Conservation (phyloP, 768 basidiomycete species). For the Pleurotus cornucopiae region DNA sequence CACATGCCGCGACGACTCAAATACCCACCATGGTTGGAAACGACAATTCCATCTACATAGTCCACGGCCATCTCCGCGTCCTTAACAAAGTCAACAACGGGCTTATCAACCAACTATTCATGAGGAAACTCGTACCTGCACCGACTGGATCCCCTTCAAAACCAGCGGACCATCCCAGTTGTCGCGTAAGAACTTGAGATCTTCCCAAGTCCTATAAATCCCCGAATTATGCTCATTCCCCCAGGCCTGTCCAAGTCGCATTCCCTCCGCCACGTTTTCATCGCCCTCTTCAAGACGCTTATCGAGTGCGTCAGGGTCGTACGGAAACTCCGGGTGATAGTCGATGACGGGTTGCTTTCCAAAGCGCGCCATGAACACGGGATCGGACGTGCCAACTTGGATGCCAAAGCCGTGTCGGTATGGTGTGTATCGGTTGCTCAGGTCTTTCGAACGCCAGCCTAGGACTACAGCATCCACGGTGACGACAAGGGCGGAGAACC, state of each 20-base stretch:
- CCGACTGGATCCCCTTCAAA: conserved; percentile 71
- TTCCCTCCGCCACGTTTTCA: conserved; percentile 27
- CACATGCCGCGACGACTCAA: background rate
- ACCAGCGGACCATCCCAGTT: conserved; percentile 79
- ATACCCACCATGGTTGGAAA: conserved; percentile 68
- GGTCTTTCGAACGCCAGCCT: conserved; percentile 74
- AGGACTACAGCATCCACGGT: conserved; percentile 70
- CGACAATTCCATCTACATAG: conserved; percentile 64
- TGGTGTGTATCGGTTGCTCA: conserved; percentile 53
- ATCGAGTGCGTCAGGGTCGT: conserved; percentile 46
- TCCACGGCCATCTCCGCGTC: conserved; percentile 70
- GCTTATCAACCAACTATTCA: background rate
- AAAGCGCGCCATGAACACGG: conserved; percentile 65
- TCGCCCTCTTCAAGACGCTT: conserved; percentile 42
- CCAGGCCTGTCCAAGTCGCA: conserved; percentile 59
- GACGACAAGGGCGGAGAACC: conserved; percentile 71
- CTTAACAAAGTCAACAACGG: conserved; percentile 14
- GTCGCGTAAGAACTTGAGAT: conserved; percentile 59
- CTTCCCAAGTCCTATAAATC: conserved; percentile 61
- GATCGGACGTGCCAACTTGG: conserved; percentile 68
- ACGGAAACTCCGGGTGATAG: conserved; percentile 48
- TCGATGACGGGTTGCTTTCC: conserved; percentile 39
- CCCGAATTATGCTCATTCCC: conserved; percentile 60
- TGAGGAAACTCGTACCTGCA: conserved; percentile 26
- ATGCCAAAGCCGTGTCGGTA: conserved; percentile 60